Conservation (phyloP, 1,284 basidiomycete genomes). For the Cerioporus squamosus region DNA sequence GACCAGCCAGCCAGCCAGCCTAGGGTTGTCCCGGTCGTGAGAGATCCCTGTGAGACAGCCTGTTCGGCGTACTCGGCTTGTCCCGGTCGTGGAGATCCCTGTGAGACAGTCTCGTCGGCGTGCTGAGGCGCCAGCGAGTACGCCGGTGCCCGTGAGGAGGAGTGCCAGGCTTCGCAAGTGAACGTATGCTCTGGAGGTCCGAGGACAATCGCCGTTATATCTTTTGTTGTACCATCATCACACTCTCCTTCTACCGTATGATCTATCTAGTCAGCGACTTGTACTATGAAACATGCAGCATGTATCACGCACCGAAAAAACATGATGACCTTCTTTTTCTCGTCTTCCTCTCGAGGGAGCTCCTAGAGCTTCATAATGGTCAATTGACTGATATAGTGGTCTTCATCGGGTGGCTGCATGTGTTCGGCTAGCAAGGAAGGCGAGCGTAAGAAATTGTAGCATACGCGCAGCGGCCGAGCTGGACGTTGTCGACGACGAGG, state of each 20-base stretch:
- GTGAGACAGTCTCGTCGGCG: neutral
- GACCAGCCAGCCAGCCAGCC: neutral
- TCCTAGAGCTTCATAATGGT: too few relatives aligned
- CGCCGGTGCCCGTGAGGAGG: neutral
- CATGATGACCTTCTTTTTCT: neutral
- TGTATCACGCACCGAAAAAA: conserved; percentile 1
- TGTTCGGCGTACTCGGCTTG: neutral
- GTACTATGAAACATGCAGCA: neutral
- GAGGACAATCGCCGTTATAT: neutral
- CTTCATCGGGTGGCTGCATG: too few relatives aligned
- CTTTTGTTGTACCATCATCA: neutral
- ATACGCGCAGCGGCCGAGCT: neutral
- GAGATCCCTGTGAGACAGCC: too few relatives aligned
- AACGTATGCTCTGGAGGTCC: neutral
- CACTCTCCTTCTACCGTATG: neutral
- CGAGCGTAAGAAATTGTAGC: too few relatives aligned
- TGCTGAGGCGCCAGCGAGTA: neutral
- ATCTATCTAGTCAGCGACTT: neutral
- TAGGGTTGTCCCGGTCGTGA: neutral
- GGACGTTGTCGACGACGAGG: neutral
- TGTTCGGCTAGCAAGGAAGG: too few relatives aligned
- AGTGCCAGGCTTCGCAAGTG: neutral
- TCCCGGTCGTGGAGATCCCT: neutral
- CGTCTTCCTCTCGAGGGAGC: neutral
- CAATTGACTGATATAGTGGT: too few relatives aligned